phyloP scores from a whole-genome alignment of 2,329 filamentous ascomycete species.

The Blastomyces emzantsi region DNA sequence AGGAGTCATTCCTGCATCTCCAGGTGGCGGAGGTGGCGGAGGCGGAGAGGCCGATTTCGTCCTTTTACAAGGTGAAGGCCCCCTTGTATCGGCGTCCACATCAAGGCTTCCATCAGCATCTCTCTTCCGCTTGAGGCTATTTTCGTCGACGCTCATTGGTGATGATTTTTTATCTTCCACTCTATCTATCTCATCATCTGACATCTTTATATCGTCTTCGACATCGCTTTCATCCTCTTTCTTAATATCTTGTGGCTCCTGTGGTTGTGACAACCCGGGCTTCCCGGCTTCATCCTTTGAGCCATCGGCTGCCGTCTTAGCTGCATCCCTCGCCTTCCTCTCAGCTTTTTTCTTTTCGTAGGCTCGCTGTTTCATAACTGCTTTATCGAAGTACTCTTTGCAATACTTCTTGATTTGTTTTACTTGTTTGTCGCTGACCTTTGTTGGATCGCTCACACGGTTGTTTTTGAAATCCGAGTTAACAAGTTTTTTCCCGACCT shows the following conservation, averaged over 20 bases:
- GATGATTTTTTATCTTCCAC: constrained; percentile 38
- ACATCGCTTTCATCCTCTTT: constrained; percentile 18
- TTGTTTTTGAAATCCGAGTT: constrained; percentile 85
- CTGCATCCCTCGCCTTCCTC: constrained; percentile 26
- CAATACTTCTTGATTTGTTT: constrained; percentile 77
- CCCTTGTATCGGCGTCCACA: constrained; percentile 32
- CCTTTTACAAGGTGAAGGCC: constrained; percentile 47
- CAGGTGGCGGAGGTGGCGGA: constrained; percentile 28
- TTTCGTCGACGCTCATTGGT: constrained; percentile 39
- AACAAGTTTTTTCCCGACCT: constrained; percentile 78
- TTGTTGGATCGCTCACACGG: constrained; percentile 73
- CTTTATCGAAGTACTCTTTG: constrained; percentile 78
- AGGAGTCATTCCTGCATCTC: constrained; percentile 16
- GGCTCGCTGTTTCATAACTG: constrained; percentile 63
- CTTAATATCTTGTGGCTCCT: constrained; percentile 15
- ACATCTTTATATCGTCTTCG: constrained; percentile 31
- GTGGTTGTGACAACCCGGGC: constrained; percentile 20
- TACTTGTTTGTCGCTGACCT: constrained; percentile 66
- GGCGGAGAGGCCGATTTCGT: constrained; percentile 40
- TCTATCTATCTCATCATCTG: constrained; percentile 34
- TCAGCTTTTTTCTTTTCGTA: constrained; percentile 57
- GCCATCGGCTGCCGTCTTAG: constrained; percentile 9
- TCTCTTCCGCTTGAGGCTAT: constrained; percentile 55
- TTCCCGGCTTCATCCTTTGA: not conserved
- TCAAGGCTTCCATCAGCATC: constrained; percentile 36